These are phyloP conservation scores for Gautieria morchelliformis DNA, from an alignment of 768 basidiomycete genomes.

Conservation along the genomic window DNA sequence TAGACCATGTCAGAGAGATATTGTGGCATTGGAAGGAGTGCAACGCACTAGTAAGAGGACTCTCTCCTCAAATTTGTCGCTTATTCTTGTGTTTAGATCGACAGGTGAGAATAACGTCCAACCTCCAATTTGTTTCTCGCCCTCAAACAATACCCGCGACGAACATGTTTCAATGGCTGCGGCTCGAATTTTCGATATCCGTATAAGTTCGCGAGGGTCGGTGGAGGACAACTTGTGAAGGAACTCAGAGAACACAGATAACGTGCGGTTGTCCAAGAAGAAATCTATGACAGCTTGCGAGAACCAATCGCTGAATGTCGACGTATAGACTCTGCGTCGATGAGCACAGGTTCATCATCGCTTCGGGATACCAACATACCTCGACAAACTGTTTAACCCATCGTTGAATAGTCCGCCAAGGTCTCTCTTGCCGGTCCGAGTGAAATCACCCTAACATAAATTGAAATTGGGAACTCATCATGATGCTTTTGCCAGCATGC, in stretches of 20 bases:
- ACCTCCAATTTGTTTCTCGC: constrained; percentile 68
- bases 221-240: constrained; percentile 77
- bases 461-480: constrained; percentile 3
- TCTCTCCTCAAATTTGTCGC: constrained; percentile 90
- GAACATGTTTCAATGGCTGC: constrained; percentile 90
- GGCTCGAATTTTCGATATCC: constrained; percentile 76
- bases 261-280: constrained; percentile 78
- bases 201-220: constrained; percentile 85
- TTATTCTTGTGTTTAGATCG: constrained; percentile 57
- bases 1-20: neutral
- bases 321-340: constrained; percentile 65
- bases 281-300: constrained; percentile 92
- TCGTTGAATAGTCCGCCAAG: constrained; percentile 87
- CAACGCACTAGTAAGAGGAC: constrained; percentile 71
- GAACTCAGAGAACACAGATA: constrained; percentile 90
- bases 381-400: constrained; percentile 87
- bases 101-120: constrained; percentile 91
- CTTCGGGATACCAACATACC: constrained; percentile 27
- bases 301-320: constrained; percentile 94
- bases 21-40: neutral
- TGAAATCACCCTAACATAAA: constrained; percentile 65
- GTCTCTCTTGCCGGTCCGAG: constrained; percentile 94
- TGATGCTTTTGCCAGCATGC: constrained; percentile 16
- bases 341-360: neutral
- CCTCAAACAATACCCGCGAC: constrained; percentile 63